Evolutionary conservation across 208 protist species (phyloP).

Genomic region (Leishmania amazonensis): DNA sequence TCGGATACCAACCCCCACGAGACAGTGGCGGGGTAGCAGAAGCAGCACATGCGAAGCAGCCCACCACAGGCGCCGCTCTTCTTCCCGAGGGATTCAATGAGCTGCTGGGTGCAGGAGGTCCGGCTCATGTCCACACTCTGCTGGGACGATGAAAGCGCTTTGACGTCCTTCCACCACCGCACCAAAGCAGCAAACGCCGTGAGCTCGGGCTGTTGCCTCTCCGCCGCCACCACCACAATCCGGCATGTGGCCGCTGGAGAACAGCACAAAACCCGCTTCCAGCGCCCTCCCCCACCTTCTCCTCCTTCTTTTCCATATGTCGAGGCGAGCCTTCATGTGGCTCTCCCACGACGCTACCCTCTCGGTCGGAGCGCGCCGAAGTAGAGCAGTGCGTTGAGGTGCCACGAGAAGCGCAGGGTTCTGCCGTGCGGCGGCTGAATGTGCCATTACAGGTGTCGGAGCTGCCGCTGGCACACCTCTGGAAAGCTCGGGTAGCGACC

Average conservation of each 20-base stretch:
- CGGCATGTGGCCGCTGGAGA: constrained; percentile 16
- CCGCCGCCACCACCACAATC: not conserved
- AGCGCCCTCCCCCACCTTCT: not conserved
- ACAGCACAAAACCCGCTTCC: constrained; percentile 6
- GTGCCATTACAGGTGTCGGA: constrained; percentile 13
- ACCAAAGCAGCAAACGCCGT: constrained; percentile 14
- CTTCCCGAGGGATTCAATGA: constrained; percentile 20
- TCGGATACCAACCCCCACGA: constrained; percentile 18
- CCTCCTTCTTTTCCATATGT: constrained; percentile 4
- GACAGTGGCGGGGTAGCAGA: constrained; percentile 23
- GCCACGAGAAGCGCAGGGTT: constrained; percentile 14
- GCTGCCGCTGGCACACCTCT: constrained; percentile 17
- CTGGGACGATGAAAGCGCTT: not conserved
- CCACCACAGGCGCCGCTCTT: not conserved
- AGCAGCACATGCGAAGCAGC: constrained; percentile 14
- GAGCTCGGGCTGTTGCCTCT: constrained; percentile 13
- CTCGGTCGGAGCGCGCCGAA: constrained; percentile 9
- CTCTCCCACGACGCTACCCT: not conserved
- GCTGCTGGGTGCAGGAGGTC: constrained; percentile 12
- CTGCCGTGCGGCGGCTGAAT: constrained; percentile 21
- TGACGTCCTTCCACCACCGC: constrained; percentile 19
- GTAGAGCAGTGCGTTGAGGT: constrained; percentile 16
- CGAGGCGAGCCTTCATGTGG: constrained; percentile 3
- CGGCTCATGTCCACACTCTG: constrained; percentile 12
- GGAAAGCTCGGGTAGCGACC: constrained; percentile 14